phyloP scores from a whole-genome alignment of 176 grass and related monocot species.

The Musa acuminata region DNA sequence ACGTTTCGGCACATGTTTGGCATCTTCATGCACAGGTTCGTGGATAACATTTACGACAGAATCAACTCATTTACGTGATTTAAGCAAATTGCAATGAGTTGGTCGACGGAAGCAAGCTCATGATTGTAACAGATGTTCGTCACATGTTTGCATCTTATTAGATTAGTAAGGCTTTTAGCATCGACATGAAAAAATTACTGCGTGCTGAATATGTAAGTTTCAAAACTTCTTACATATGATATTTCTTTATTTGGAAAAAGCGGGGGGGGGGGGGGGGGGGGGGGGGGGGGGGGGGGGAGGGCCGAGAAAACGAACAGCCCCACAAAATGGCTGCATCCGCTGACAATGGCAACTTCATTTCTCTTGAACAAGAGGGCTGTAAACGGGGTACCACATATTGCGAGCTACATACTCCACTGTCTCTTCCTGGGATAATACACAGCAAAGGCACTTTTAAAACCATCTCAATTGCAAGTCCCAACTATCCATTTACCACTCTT shows the following conservation, averaged over 20 bases:
- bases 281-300: no score
- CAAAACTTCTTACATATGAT: neutral
- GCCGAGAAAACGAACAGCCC: neutral
- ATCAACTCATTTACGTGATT: no score
- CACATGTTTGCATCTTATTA: no score
- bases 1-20: no score
- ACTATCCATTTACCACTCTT: neutral
- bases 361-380: conserved; percentile 80
- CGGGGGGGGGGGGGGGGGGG: no score
- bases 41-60: no score
- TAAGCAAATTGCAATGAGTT: no score
- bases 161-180: neutral
- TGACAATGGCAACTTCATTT: conserved; percentile 2
- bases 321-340: neutral
- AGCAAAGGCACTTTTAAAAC: conserved; percentile 12
- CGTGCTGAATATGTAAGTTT: neutral
- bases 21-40: no score
- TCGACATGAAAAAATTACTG: neutral
- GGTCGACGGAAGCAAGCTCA: no score
- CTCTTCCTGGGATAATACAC: conserved; percentile 44
- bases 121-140: no score
- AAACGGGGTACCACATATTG: conserved; percentile 96
- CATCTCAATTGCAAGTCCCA: neutral
- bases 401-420: conserved; percentile 59
- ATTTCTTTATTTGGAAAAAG: neutral